Evolutionary conservation across 345 rosid species (phyloP).

Genomic region (Eucalyptus grandis): DNA sequence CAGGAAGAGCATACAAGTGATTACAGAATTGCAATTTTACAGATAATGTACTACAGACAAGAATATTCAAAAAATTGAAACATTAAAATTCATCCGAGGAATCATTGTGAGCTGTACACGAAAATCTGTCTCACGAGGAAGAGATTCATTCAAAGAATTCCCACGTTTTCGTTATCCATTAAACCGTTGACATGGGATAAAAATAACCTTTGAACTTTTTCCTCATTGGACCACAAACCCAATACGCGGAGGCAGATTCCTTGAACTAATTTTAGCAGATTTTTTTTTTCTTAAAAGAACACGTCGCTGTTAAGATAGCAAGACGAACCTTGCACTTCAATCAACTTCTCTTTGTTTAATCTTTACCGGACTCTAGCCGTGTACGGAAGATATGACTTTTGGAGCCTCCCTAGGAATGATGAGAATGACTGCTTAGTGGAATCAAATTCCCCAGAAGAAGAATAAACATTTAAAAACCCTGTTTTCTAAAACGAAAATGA

Average conservation of each 20-base stretch:
- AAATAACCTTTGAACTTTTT: background rate
- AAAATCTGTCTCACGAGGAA: background rate
- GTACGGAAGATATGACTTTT: background rate
- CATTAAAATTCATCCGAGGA: background rate
- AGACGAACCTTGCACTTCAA: background rate
- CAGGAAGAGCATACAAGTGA: background rate
- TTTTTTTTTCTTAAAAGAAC: background rate
- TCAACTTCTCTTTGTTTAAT: background rate
- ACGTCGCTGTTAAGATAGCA: background rate
- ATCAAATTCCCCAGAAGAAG: background rate
- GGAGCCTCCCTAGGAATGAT: background rate
- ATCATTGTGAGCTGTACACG: background rate
- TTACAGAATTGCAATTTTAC: background rate
- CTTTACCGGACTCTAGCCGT: background rate
- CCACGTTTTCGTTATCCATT: background rate
- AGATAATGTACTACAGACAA: background rate
- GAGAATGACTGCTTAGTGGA: background rate
- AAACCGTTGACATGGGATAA: background rate
- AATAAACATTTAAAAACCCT: background rate
- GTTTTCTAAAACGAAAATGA: background rate
- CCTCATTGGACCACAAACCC: background rate
- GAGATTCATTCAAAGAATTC: background rate
- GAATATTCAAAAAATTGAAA: background rate
- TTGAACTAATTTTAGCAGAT: background rate
- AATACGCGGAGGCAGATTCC: background rate